Conservation (phyloP, 805 yeast species). For the Kuraishia capsulata region DNA sequence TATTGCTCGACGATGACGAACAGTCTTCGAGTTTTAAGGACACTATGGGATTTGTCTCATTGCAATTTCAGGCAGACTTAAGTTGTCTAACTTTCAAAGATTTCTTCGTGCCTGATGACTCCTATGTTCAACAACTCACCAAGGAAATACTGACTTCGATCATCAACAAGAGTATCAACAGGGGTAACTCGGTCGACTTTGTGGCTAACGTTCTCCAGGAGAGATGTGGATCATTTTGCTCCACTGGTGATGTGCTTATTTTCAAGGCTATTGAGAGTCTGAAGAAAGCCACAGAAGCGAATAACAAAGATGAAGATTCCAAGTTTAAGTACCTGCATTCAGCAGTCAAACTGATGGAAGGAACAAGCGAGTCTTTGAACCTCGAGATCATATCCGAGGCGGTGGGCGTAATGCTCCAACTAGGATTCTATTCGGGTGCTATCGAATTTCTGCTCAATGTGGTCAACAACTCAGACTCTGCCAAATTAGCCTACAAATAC, state of each 20-base stretch:
- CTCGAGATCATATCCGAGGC: slow-evolving; percentile 78
- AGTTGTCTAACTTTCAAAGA: slow-evolving; percentile 62
- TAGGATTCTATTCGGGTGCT: slow-evolving; percentile 79
- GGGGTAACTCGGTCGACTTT: slow-evolving; percentile 89
- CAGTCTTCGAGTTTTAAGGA: slow-evolving; percentile 40
- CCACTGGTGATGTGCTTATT: slow-evolving; percentile 85
- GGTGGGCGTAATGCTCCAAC: slow-evolving; percentile 62
- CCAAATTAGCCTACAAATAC: slow-evolving; percentile 49
- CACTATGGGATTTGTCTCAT: slow-evolving; percentile 58
- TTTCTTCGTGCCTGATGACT: slow-evolving; percentile 63
- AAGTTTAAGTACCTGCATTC: slow-evolving; percentile 57
- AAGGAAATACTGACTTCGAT: slow-evolving; percentile 85
- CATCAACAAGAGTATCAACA: slow-evolving; percentile 77
- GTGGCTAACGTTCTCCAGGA: slow-evolving; percentile 85
- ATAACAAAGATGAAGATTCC: slow-evolving; percentile 60
- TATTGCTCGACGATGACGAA: slow-evolving; percentile 65
- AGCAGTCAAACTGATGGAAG: slow-evolving; percentile 69
- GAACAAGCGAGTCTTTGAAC: slow-evolving; percentile 69
- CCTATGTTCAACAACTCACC: slow-evolving; percentile 49
- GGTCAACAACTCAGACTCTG: slow-evolving; percentile 59
- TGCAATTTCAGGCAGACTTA: slow-evolving; percentile 61
- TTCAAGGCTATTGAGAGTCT: slow-evolving; percentile 91
- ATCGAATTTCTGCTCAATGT: slow-evolving; percentile 73
- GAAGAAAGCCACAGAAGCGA: slow-evolving; percentile 75
- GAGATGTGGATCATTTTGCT: slow-evolving; percentile 90